Evolutionary conservation across 2,329 filamentous ascomycete species (phyloP).

Genomic region (Phoma herbarum): DNA sequence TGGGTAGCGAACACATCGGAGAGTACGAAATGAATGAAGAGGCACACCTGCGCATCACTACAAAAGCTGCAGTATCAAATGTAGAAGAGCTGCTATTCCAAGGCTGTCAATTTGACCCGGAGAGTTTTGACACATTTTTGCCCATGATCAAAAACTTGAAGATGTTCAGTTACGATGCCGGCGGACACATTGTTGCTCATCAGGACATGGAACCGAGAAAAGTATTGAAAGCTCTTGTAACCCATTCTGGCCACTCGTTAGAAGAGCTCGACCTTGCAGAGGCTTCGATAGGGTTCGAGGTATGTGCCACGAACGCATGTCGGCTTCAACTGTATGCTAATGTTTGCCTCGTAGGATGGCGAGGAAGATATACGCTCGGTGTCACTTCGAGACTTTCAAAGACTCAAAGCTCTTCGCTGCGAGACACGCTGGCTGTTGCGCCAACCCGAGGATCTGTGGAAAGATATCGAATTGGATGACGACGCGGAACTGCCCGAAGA

Average conservation of each 20-base stretch:
- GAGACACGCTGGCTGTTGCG: slow-evolving; percentile 6
- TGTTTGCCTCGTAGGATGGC: not conserved
- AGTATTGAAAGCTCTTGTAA: slow-evolving; percentile 17
- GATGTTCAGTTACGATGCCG: slow-evolving; percentile 22
- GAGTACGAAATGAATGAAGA: not conserved
- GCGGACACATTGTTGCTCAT: slow-evolving; percentile 11
- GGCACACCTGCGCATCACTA: not conserved
- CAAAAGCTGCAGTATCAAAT: slow-evolving; percentile 15
- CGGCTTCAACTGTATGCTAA: not conserved
- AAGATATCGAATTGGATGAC: not conserved
- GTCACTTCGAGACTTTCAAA: slow-evolving; percentile 1
- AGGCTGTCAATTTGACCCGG: slow-evolving; percentile 16
- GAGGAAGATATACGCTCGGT: slow-evolving; percentile 2
- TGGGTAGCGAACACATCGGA: slow-evolving; percentile 14
- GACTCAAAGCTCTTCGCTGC: slow-evolving; percentile 13
- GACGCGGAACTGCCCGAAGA: slow-evolving; percentile 4
- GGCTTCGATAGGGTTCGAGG: not conserved
- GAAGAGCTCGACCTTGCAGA: slow-evolving; percentile 12
- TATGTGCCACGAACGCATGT: not conserved
- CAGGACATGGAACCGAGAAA: slow-evolving; percentile 16
- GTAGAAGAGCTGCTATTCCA: slow-evolving; percentile 23
- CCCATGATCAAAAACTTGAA: slow-evolving; percentile 18
- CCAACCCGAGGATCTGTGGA: not conserved
- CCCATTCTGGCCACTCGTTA: slow-evolving; percentile 15
- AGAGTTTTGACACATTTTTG: slow-evolving; percentile 15